Percentiles rank a stretch among this genome's conserved stretches.
phyloP scores from a whole-genome alignment of 345 rosid species.

The Populus pruinosa region DNA sequence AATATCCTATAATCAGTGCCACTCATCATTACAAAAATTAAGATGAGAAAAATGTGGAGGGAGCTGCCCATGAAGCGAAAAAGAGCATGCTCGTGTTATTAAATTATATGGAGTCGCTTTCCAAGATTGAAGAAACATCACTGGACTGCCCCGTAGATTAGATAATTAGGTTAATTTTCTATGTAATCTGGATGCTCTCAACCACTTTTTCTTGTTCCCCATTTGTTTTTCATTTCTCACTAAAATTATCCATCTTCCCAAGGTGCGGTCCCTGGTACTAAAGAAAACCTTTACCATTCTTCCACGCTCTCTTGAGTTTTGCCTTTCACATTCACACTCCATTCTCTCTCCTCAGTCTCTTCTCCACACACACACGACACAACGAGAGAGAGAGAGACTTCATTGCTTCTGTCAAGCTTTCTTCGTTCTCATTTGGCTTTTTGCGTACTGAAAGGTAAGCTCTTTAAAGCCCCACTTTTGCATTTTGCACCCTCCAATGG shows the following conservation, averaged over 20 bases:
- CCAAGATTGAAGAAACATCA: too few species aligned
- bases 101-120: too few species aligned
- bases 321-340: neutral
- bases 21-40: too few species aligned
- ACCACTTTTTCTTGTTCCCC: neutral
- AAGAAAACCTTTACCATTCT: slow-evolving; percentile 1
- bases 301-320: slow-evolving; percentile 2
- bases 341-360: neutral
- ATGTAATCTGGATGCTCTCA: neutral
- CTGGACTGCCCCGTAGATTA: too few species aligned
- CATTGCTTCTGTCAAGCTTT: neutral
- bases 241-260: slow-evolving; percentile 13
- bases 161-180: too few species aligned
- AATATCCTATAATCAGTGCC: too few species aligned
- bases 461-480: neutral
- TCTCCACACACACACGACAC: neutral
- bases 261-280: neutral
- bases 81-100: too few species aligned
- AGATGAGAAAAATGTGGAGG: too few species aligned
- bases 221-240: neutral
- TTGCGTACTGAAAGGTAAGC: slow-evolving; percentile 20
- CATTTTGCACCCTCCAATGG: neutral
- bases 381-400: neutral
- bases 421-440: neutral
- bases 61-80: too few species aligned